Conservation (phyloP, 2,329 filamentous ascomycete species). For the Exutisphaerella laricina region DNA sequence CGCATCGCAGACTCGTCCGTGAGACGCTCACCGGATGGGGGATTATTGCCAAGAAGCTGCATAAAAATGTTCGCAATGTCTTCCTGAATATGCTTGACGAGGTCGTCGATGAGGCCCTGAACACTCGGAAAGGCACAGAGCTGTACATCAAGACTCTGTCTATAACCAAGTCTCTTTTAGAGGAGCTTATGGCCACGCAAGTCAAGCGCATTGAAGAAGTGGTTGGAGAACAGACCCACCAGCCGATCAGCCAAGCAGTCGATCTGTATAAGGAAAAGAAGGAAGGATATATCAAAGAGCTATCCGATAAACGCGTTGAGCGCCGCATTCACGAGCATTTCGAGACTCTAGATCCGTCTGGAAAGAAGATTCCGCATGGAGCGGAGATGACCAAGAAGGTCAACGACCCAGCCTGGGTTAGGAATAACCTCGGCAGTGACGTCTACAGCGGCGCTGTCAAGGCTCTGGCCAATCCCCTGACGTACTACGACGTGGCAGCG, state of each 20-base stretch:
- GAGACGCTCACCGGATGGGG: neutral
- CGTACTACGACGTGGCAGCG: conserved; percentile 64
- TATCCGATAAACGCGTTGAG: conserved; percentile 27
- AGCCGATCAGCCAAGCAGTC: conserved; percentile 34
- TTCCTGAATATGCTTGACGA: conserved; percentile 23
- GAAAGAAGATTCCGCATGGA: conserved; percentile 13
- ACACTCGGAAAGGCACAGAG: conserved; percentile 26
- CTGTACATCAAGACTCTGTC: conserved; percentile 27
- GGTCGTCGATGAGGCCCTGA: conserved; percentile 26
- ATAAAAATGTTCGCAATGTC: conserved; percentile 24
- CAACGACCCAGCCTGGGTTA: conserved; percentile 25
- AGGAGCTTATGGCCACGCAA: conserved; percentile 27
- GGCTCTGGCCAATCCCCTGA: conserved; percentile 58
- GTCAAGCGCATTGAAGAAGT: conserved; percentile 22
- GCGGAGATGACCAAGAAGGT: conserved; percentile 30
- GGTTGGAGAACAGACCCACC: conserved; percentile 31
- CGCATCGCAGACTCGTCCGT: neutral
- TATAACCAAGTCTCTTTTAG: conserved; percentile 29
- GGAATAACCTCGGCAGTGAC: conserved; percentile 49
- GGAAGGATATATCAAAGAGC: conserved; percentile 14
- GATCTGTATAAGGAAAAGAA: conserved; percentile 23
- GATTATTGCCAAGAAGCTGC: conserved; percentile 13
- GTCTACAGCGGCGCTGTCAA: conserved; percentile 55
- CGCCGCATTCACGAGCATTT: conserved; percentile 28
- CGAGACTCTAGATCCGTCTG: conserved; percentile 18